Base-by-base conservation (phyloP, 805 yeast species). In the Ogataea degrootiae region DNA sequence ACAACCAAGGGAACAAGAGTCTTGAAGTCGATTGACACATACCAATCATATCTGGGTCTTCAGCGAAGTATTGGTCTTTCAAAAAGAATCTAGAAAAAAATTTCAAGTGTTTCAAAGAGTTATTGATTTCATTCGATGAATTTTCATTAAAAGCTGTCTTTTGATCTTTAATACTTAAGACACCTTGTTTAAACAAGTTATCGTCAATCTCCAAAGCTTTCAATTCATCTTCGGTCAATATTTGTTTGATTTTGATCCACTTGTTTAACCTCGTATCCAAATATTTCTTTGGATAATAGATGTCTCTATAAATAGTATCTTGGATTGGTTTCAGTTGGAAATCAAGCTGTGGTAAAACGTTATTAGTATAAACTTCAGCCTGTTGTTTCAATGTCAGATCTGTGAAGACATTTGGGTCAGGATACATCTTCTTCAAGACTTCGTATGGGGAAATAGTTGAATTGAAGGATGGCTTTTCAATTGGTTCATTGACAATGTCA, bases 1-100 rank as follows among this genome's bases (percentile, higher is more conserved):
- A 60, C 37, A 75, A 55, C 76, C 77, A 75, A 1, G 72, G 73
- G 49, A 72, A 74, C 16, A 74, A 52, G 26, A 59, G 48, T 6
- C 57, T 35, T 6, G 55, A 43, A n/a, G 51, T 52, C 6, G 37
- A n/a, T 11, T 38, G 26, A 44, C 68, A 62, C 29, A 35, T 34
- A 46, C 48, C 46, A 15, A 45, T 52, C n/a, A 43, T 42, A 22
- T 42, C 41, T 14, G 44, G 44, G 14, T 47, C 34, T 12, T 49
- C 45, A 31, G 23, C 29, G 4, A 16, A 6, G 6, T 21, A 19
- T 11, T 48, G 41, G 22, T 47, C 44, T 21, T 51, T 47, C 19
- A 66, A 45, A 44, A 62, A 59, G 2, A 61, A 40, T 7, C 54
- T 48, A 34, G 56, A 55, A 40, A 65, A 63, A 14, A 63, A 33